These are phyloP conservation scores for Cladosporium sp. DNA, from an alignment of 2,329 filamentous ascomycete genomes.

Conservation along the genomic window DNA sequence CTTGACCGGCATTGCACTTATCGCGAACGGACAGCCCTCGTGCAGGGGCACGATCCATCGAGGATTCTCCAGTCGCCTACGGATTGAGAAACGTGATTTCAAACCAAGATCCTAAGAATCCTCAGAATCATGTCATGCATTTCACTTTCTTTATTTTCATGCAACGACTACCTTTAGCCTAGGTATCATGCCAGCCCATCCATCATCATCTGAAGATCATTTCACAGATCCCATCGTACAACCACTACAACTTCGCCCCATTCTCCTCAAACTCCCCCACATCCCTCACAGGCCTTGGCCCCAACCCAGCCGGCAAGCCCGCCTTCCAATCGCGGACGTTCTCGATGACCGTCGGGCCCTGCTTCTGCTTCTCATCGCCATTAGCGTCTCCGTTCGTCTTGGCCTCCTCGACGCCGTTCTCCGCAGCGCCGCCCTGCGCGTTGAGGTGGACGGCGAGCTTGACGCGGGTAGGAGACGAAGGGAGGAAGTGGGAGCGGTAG, in stretches of 20 bases:
- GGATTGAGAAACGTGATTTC: too few relatives aligned
- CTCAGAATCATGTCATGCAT: too few relatives aligned
- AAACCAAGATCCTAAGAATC: too few relatives aligned
- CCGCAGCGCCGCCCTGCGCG: slow-evolving; percentile 55
- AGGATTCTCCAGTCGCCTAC: too few relatives aligned
- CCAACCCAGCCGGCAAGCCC: slow-evolving; percentile 63
- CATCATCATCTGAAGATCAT: too few relatives aligned
- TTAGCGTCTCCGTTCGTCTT: background rate
- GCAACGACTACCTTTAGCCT: too few relatives aligned
- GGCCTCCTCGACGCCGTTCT: slow-evolving; percentile 32
- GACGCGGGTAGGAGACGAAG: slow-evolving; percentile 64
- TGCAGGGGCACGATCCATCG: too few relatives aligned
- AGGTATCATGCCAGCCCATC: too few relatives aligned
- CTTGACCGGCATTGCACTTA: too few relatives aligned
- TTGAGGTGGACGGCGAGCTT: slow-evolving; percentile 79
- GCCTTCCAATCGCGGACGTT: slow-evolving; percentile 80
- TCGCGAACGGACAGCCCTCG: too few relatives aligned
- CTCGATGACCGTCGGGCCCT: slow-evolving; percentile 55
- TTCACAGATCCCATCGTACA: too few relatives aligned
- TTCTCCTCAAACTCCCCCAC: slow-evolving; percentile 80
- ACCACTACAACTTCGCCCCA: slow-evolving; percentile 63
- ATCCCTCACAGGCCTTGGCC: slow-evolving; percentile 66
- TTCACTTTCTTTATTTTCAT: too few relatives aligned
- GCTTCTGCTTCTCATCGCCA: slow-evolving; percentile 13
- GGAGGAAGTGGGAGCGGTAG: slow-evolving; percentile 68